Conservation (phyloP, 169 alveolate species). For the Cryptosporidium bovis region DNA sequence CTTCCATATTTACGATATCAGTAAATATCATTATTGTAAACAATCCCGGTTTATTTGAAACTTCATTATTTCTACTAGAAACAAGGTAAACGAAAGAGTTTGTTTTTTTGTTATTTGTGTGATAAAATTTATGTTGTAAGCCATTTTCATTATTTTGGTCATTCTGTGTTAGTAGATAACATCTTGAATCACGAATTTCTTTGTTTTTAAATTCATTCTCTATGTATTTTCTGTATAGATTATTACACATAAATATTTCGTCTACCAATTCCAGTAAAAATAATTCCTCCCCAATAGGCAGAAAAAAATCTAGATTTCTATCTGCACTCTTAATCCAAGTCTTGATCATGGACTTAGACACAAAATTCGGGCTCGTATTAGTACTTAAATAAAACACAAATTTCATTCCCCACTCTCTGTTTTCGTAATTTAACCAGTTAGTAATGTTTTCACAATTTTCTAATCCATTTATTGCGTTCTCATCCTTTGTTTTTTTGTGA, state of each 20-base stretch:
- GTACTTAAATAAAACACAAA: slow-evolving; percentile 29
- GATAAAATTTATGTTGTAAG: neutral
- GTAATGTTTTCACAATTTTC: slow-evolving; percentile 31
- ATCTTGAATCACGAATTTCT: neutral
- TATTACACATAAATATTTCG: slow-evolving; percentile 4
- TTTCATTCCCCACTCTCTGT: slow-evolving; percentile 56
- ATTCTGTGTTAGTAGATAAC: too few species aligned
- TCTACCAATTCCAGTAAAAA: slow-evolving; percentile 14
- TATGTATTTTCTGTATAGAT: neutral
- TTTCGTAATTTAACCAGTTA: slow-evolving; percentile 28
- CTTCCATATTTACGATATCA: neutral
- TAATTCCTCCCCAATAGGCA: slow-evolving; percentile 48
- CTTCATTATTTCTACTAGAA: neutral
- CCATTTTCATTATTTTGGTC: too few species aligned
- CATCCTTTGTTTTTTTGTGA: neutral
- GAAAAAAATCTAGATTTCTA: slow-evolving; percentile 27
- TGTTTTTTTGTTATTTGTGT: neutral
- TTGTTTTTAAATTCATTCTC: neutral
- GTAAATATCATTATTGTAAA: slow-evolving; percentile 28
- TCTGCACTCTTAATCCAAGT: slow-evolving; percentile 38
- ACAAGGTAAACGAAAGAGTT: neutral
- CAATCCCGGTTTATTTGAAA: neutral
- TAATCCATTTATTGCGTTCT: neutral
- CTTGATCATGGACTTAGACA: neutral
- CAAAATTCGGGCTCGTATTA: neutral